Percentiles rank a stretch among this genome's conserved stretches.
These are phyloP conservation scores for Pseudogymnoascus sp. DNA, from an alignment of 2,329 filamentous ascomycete species.

Conservation along the genomic window DNA sequence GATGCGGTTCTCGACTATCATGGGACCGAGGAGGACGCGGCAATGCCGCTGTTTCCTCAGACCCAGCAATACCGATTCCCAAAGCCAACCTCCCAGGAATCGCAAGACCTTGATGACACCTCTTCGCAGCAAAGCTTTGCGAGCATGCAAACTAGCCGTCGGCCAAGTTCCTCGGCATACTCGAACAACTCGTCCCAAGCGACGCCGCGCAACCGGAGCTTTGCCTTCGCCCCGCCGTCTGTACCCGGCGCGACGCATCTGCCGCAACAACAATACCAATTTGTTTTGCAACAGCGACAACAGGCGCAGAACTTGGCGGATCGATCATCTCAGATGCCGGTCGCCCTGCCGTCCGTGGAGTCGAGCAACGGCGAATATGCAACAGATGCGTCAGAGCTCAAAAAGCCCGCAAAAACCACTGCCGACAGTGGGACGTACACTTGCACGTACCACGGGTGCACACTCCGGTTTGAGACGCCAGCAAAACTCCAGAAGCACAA, in stretches of 20 bases:
- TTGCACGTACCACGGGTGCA: conserved; percentile 90
- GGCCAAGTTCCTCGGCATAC: conserved; percentile 31
- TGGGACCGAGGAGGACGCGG: conserved; percentile 62
- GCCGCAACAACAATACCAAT: conserved; percentile 28
- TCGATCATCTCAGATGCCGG: conserved; percentile 22
- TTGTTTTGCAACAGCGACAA: conserved; percentile 22
- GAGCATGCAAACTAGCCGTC: conserved; percentile 35
- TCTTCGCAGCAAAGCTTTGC: conserved; percentile 35
- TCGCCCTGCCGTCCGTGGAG: conserved; percentile 34
- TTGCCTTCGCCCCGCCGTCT: conserved; percentile 40
- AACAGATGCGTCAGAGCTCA: conserved; percentile 21
- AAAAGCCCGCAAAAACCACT: conserved; percentile 53
- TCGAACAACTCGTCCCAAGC: conserved; percentile 26
- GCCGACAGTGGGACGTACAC: conserved; percentile 88
- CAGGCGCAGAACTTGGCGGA: conserved; percentile 24
- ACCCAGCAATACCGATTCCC: conserved; percentile 33
- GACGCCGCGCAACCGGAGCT: conserved; percentile 27
- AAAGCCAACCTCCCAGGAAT: conserved; percentile 21
- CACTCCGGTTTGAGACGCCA: conserved; percentile 79
- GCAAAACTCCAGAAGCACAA: conserved; percentile 89
- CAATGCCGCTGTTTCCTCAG: conserved; percentile 67
- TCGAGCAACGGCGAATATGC: conserved; percentile 33
- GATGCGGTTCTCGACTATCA: conserved; percentile 83
- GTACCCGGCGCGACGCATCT: conserved; percentile 24
- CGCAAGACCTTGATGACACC: conserved; percentile 29